Evolutionary conservation across 169 alveolate genomes (phyloP).

Genomic region (Prorocentrum cordatum): DNA sequence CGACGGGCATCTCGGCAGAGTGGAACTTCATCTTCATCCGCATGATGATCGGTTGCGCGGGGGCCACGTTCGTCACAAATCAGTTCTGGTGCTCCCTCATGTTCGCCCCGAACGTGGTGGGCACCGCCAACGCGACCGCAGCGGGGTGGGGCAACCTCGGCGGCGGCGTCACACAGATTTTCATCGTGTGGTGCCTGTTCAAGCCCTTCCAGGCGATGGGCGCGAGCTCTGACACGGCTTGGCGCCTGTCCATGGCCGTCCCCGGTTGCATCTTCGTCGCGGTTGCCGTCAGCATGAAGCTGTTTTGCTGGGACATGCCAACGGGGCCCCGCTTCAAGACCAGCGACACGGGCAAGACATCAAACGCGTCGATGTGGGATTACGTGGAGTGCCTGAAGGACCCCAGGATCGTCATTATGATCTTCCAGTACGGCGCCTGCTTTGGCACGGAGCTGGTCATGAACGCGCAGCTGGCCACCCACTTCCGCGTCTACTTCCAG

Average conservation of each 20-base stretch:
- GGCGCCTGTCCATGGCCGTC: slow-evolving; percentile 8
- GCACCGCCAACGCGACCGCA: slow-evolving; percentile 50
- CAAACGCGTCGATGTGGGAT: slow-evolving; percentile 17
- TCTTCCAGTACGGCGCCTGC: background rate
- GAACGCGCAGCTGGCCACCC: background rate
- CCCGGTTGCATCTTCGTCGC: background rate
- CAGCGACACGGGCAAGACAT: slow-evolving; percentile 20
- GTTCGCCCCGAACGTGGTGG: slow-evolving; percentile 44
- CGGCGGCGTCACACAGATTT: slow-evolving; percentile 24
- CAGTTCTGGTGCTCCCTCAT: slow-evolving; percentile 38
- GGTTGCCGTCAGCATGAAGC: background rate
- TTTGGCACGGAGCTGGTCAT: background rate
- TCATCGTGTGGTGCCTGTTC: background rate
- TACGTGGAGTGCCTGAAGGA: background rate
- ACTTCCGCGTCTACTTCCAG: background rate
- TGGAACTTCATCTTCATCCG: too few species aligned
- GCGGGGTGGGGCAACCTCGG: slow-evolving; percentile 55
- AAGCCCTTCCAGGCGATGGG: background rate
- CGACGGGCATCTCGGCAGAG: too few species aligned
- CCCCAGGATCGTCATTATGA: background rate
- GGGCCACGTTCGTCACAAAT: slow-evolving; percentile 35
- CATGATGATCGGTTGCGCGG: too few species aligned
- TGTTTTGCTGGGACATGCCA: slow-evolving; percentile 36
- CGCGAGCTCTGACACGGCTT: background rate
- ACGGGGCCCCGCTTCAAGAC: background rate